phyloP scores from a whole-genome alignment of 1,284 basidiomycete species.

The Ustilago xerochloae region DNA sequence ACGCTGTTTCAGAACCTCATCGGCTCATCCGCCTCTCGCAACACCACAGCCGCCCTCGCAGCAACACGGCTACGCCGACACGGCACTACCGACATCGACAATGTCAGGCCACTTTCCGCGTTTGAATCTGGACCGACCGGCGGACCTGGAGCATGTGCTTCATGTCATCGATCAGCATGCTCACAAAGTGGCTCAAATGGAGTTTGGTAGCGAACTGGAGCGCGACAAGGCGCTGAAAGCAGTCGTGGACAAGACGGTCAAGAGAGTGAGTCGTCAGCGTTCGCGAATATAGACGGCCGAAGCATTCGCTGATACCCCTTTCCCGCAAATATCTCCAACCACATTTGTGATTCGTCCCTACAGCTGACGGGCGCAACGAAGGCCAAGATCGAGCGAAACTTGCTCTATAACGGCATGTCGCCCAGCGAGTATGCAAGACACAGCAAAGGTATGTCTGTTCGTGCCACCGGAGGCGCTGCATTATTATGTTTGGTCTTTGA shows the following conservation, averaged over 20 bases:
- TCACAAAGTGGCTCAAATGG: slow-evolving; percentile 47
- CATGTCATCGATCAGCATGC: slow-evolving; percentile 26
- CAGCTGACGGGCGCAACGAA: slow-evolving; percentile 39
- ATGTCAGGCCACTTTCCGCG: slow-evolving; percentile 49
- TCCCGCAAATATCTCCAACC: neutral
- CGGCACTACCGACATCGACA: neutral
- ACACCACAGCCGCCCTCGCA: too few species aligned
- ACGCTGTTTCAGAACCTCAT: neutral
- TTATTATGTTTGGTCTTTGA: neutral
- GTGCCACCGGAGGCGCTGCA: too few species aligned
- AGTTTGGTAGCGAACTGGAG: slow-evolving; percentile 42
- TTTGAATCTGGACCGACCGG: slow-evolving; percentile 34
- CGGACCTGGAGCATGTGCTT: slow-evolving; percentile 43
- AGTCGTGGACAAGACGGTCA: slow-evolving; percentile 32
- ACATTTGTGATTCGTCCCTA: neutral
- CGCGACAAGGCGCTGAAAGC: slow-evolving; percentile 38
- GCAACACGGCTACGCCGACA: neutral
- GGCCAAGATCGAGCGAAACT: slow-evolving; percentile 43
- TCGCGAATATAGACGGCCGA: neutral
- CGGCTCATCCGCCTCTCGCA: slow-evolving; percentile 1
- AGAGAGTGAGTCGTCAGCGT: slow-evolving; percentile 29
- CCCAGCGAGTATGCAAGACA: slow-evolving; percentile 32
- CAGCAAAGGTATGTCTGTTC: slow-evolving; percentile 37
- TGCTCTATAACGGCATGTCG: slow-evolving; percentile 45
- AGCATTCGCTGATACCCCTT: neutral